Base-by-base conservation (phyloP, 129 eudicot genomes). In the Dittrichia graveolens region DNA sequence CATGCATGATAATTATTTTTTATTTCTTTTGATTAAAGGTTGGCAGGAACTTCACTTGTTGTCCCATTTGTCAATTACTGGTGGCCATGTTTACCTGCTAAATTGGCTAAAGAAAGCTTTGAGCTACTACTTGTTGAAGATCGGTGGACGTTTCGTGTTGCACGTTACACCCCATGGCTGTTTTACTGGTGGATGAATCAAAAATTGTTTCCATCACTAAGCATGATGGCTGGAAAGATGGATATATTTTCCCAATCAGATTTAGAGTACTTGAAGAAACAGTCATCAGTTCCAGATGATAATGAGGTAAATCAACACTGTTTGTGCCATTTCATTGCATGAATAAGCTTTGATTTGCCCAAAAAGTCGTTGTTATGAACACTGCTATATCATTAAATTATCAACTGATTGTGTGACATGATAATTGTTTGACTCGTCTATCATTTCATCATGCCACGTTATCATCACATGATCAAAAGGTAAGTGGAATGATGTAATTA, bases 131-230 rank as follows among this genome's bases (percentile, higher is more conserved):
- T 69, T 67, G 66, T 55, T 61, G 85, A 76, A 71, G 87, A 85
- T 61, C 83, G 75, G 56, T 70, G 91, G 91, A 55, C 83, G 24
- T 78, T 85, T 52, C 73, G 83, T 13, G 80, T 89, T 9, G 91
- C 95, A 46, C 87, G 34, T 72, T 71, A 89, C 39, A 80, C 87
- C 44, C 95, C 95, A 6, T 79, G 89, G 91, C 69, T 89, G 73
- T 73, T 89, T 34, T 50, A 85, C n/a, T 85, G 89, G 87, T 89
- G 89, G 91, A 83, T 89, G 89, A 83, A 83, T 73, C 95, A 85
- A 41, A 83, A 84, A 54, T 48, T 76, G 60, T 83, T 86, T 79
- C 87, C 87, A 11, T 81, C 89, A 6, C 62, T 84, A 64, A 83
- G 91, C 49, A 60, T 83, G 5, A 10, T 67, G 74, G 78, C 72